Evolutionary conservation across 2,329 filamentous ascomycete genomes (phyloP), one percentile per base, ranked within the genome.

Genomic region (Phoma herbarum): DNA sequence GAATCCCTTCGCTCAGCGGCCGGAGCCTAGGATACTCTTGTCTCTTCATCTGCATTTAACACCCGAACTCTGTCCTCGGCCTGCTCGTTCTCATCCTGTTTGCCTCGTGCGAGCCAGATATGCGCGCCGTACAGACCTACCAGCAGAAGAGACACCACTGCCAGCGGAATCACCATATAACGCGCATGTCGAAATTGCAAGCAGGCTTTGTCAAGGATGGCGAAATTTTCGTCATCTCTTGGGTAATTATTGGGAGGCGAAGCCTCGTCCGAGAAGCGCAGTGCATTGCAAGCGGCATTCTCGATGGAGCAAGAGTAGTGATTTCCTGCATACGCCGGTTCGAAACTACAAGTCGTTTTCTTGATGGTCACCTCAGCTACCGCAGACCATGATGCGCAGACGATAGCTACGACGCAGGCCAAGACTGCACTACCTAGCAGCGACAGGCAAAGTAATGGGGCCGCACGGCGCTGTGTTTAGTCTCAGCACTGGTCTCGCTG

Each of bases 261-360:
- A 4, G 18, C 8, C 16, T 47, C 51, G 25, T 53, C 51, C 14
- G 42, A 14, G 16, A 43, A 52, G 26, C 48, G 37, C 6, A 43
- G 18, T 3, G 51, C 8, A 18, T 46, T 53, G 31, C 51, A 53
- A 8, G 51, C 51, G 2, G 51, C 22, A 3, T 53, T 53, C 31
- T 53, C 51, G 23, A 53, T 53, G 2, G 51, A 46, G 42, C 51
- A 53, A 2, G 22, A 22, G 31, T 46, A 53, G 12, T 53, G 51
- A 23, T 41, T 10, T 3, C 33, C 28, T n/a, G 16, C 12, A 11
- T 6, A 3, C 1, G 51, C 42, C 4, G 2, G 31, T 14, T 53
- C 42, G 42, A 46, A 39, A 23, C 16, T 22, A n/a, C 51, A 53
- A 10, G 51, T 46, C 12, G 2, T 14, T 2, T 41, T 6, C 23